Evolutionary conservation across 202 grass and related monocot genomes (phyloP), one percentile per base, ranked within the genome.

Genomic region (Digitaria exilis): DNA sequence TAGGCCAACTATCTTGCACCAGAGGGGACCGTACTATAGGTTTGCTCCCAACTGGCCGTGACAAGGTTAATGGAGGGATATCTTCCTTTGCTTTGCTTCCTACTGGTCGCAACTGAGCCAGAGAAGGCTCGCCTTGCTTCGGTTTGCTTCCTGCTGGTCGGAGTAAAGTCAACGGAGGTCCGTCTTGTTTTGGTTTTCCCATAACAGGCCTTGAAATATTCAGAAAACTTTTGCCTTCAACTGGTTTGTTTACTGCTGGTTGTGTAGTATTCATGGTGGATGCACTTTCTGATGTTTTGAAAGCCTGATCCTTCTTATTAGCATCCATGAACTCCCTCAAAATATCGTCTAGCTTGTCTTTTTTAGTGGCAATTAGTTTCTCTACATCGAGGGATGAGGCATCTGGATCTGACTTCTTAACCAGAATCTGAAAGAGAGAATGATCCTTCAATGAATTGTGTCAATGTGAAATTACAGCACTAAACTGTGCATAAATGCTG

Each of bases 311-410:
- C 62, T 45, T 57, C 69, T 80, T 87, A 62, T 66, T 85, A 52
- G 84, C 84, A n/a, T 87, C 88, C 75, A 86, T 76, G 57, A 89
- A 64, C 54, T 90, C 84, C 66, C 86, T 84, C 73, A 85, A 60
- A 83, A 90, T 87, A 93, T 92, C 91, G 87, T 96, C 87, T 28
- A 94, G 15, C 83, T 90, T 94, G 56, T 87, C 81, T 26, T 88
- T 94, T 45, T 81, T 94, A 29, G 64, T 92, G 44, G 76, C 72
- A 64, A 92, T 78, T 75, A 89, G 78, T 71, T 95, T 92, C 59
- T 99, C 91, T n/a, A 95, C 84, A 14, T 99, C 93, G 1, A 96
- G 87, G 41, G 88, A 96, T 69, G 93, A 92, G 26, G 87, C 87
- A 73, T 90, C 87, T 14, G 92, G 89, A 49, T 97, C 83, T 13